These are phyloP conservation scores for Diaporthe aspalathi DNA, from an alignment of 2,329 filamentous ascomycete genomes.

Conservation along the genomic window DNA sequence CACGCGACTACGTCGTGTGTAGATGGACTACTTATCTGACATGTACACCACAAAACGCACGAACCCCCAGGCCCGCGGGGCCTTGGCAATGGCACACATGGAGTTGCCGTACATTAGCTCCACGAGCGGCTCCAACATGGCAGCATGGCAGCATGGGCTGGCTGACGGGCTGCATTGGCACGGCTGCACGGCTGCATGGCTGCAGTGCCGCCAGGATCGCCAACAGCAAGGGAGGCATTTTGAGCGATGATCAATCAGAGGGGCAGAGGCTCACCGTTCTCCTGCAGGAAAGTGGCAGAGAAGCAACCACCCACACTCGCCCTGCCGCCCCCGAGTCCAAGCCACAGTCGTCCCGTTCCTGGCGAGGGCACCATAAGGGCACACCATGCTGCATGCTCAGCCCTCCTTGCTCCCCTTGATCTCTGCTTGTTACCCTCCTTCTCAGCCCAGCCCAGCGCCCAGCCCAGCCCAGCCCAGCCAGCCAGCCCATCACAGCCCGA, in stretches of 20 bases:
- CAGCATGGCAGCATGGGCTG: too few relatives aligned
- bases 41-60: not conserved
- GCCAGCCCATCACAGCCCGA: constrained; percentile 5
- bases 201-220: constrained; percentile 7
- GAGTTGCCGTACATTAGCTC: constrained; percentile 10
- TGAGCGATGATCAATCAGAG: too few relatives aligned
- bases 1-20: too few relatives aligned
- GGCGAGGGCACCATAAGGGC: not conserved
- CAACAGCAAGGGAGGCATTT: constrained; percentile 6
- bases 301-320: not conserved
- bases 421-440: not conserved
- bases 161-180: not conserved
- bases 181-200: not conserved
- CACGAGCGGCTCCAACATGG: constrained; percentile 19
- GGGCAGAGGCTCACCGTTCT: constrained; percentile 8
- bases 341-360: constrained; percentile 2
- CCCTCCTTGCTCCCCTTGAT: not conserved
- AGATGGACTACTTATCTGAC: not conserved
- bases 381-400: constrained; percentile 26
- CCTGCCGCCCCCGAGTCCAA: constrained; percentile 5
- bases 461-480: too few relatives aligned
- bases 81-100: constrained; percentile 14
- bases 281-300: constrained; percentile 12
- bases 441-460: not conserved
- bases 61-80: constrained; percentile 3